Evolutionary conservation across 2,329 filamentous ascomycete genomes (phyloP), one percentile per base, ranked within the genome.

Genomic region (Elsinoe necatrix): DNA sequence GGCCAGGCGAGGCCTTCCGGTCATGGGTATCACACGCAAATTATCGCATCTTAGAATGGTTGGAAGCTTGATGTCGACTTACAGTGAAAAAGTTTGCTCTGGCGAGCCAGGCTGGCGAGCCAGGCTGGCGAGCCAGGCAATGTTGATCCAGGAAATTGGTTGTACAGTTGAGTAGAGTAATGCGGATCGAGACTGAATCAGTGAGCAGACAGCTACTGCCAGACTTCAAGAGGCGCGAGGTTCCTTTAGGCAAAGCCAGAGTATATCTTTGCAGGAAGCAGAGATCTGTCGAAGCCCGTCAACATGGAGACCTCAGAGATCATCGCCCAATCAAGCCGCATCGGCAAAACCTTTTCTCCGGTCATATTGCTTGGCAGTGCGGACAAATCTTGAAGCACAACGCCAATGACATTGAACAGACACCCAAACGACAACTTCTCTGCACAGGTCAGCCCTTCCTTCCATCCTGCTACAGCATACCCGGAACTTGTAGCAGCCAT

Each of bases 1-100:
- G 80, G 87, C 83, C 90, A 82, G 90, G 91, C 90, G 86, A 86
- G 89, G 83, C 87, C 77, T 80, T 89, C 89, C 91, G 83, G 83
- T 77, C 77, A 73, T 73, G 73, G 76, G 79, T 81, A 86, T 96
- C 90, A 95, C 92, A 92, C 90, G 91, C 90, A 96, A 96, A 96
- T 95, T 95, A 89, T 87, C 78, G 86, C 90, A 95, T 95, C 91
- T 88, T 86, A 65, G 52, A 52, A 54, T 16, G 1, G 37, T 59
- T 47, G 34, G 45, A 23, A 50, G 34, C 8, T 31, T 47, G 39
- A 27, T 27, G 52, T 37, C 9, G 31, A 55, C 52, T 55, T 55
- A 55, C 52, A 55, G 20, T 42, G 39, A 42, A 3, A 3, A 20
- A 4, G 3, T 16, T 3, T 45, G 6, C 12, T 12, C 7, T 23